These are phyloP conservation scores for Bocquillonia castaneifolia DNA, from an alignment of 441 rosid genomes.

Conservation along the genomic window DNA sequence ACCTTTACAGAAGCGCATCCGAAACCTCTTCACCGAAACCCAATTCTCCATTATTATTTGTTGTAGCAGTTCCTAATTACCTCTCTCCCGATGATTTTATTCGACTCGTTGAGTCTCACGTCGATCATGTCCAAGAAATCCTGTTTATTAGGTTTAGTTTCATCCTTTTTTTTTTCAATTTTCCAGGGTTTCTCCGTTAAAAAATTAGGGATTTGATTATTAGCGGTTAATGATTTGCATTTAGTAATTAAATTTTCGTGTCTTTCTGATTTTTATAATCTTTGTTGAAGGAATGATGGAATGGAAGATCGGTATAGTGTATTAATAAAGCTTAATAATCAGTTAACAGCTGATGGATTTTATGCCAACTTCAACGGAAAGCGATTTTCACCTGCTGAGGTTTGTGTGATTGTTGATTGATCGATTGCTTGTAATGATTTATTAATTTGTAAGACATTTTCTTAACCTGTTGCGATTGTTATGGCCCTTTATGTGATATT, in stretches of 20 bases:
- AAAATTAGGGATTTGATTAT: no score
- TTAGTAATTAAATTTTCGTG: no score
- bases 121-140: constrained; percentile 44
- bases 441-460: neutral
- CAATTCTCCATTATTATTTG: constrained; percentile 63
- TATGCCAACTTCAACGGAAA: constrained; percentile 54
- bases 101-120: constrained; percentile 52
- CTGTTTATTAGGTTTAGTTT: constrained; percentile 82
- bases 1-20: constrained; percentile 59
- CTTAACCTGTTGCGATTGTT: neutral
- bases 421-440: constrained; percentile 2
- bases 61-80: constrained; percentile 88
- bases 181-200: no score
- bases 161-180: no score
- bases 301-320: constrained; percentile 92
- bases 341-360: constrained; percentile 55
- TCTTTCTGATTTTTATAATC: neutral
- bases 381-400: constrained; percentile 81
- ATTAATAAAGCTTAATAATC: constrained; percentile 53
- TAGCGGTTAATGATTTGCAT: no score
- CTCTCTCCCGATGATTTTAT: constrained; percentile 65
- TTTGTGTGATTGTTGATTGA: constrained; percentile 15
- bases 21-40: constrained; percentile 60
- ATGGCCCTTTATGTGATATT: neutral
- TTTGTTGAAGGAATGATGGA: constrained; percentile 62